A percentile compares a stretch with the other conserved stretches of the same genome.
Evolutionary conservation across 306 rosid species (phyloP).

Genomic region (Astragalus glycyphyllos): DNA sequence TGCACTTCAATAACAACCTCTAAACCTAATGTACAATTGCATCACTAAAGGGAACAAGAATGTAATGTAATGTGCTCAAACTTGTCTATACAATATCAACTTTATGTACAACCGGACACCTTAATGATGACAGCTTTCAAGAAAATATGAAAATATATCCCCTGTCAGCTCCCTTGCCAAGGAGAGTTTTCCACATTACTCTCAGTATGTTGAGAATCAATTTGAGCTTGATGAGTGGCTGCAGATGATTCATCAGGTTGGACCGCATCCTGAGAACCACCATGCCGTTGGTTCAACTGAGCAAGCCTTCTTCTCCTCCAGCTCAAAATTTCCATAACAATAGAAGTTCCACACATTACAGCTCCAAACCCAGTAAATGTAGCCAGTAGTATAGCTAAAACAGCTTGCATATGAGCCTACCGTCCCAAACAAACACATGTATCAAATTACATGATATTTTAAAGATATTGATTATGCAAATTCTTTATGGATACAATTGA

Average conservation of each 20-base stretch:
- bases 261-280: constrained; percentile 28
- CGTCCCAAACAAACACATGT: constrained; percentile 27
- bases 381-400: constrained; percentile 73
- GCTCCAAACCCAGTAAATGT: constrained; percentile 77
- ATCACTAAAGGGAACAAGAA: no score
- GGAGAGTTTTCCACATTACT: constrained; percentile 41
- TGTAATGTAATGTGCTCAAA: no score
- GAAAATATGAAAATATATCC: constrained; percentile 9
- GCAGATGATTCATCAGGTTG: constrained; percentile 44
- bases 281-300: constrained; percentile 48
- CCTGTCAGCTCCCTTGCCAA: constrained; percentile 40
- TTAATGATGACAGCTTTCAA: no score
- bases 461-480: no score
- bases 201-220: constrained; percentile 44
- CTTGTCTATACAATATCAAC: neutral
- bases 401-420: constrained; percentile 70
- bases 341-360: constrained; percentile 64
- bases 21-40: no score
- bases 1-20: no score
- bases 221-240: constrained; percentile 43
- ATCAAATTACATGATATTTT: neutral
- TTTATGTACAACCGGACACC: constrained; percentile 6
- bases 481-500: neutral
- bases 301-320: constrained; percentile 53
- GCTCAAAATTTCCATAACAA: constrained; percentile 50